phyloP scores from a whole-genome alignment of 176 grass and related monocot genomes.

The Microstegium vimineum region DNA sequence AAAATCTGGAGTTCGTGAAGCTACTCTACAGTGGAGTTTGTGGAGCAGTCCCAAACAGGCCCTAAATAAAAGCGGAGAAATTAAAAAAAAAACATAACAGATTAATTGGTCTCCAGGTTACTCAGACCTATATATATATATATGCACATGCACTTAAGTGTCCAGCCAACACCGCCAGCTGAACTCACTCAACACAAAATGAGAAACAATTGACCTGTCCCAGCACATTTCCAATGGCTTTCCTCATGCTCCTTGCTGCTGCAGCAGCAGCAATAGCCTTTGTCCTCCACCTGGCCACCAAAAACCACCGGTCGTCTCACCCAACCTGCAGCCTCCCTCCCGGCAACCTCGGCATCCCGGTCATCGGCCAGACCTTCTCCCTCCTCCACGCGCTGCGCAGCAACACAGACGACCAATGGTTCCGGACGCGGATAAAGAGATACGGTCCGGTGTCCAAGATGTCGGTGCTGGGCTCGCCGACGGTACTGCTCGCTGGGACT shows the following conservation, averaged over 20 bases:
- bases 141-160: too few species aligned
- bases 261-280: neutral
- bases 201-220: neutral
- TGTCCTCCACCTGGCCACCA: neutral
- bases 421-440: neutral
- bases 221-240: neutral
- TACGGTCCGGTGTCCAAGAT: slow-evolving; percentile 43
- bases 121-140: too few species aligned
- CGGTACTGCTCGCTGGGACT: slow-evolving; percentile 32
- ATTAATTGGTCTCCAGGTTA: too few species aligned
- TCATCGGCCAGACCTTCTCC: slow-evolving; percentile 38
- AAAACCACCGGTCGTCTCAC: neutral
- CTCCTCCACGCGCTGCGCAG: slow-evolving; percentile 27
- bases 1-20: too few species aligned
- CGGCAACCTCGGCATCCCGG: slow-evolving; percentile 22
- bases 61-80: too few species aligned
- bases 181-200: too few species aligned
- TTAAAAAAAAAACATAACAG: too few species aligned
- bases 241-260: neutral
- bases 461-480: slow-evolving; percentile 31
- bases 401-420: slow-evolving; percentile 45
- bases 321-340: slow-evolving; percentile 36
- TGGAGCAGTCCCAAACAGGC: too few species aligned
- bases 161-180: neutral
- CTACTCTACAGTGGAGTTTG: too few species aligned